Base-by-base conservation (phyloP, 768 basidiomycete species). In the Amanita thiersii region DNA sequence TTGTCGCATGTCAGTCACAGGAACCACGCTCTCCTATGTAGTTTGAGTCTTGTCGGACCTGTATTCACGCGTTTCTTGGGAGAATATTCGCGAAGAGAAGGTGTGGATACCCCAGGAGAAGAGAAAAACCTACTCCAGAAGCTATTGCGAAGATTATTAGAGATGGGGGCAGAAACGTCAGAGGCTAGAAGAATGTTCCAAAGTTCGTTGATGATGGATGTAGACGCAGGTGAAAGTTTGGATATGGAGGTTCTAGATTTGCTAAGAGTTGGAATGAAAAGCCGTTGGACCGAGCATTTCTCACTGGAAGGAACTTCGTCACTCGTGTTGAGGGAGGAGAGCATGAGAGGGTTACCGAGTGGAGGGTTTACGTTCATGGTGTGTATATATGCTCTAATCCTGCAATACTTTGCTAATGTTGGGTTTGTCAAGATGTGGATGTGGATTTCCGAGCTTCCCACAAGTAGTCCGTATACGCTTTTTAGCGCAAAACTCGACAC, bases 211-310 rank as follows among this genome's bases (percentile, higher is more conserved):
- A 68, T 55, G 32, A 58, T 61, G 2, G 64, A 74, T 38, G 64
- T 63, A 4, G 62, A 57, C 29, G 63, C 59, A 1, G 68, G 74
- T 40, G 69, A 70, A 10, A 65, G 61, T 0, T 55, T 87, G 18
- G 77, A 87, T 47, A 54, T 61, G 4, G 83, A 85, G 35, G 68
- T 86, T 25, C 56, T 89, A 33, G 86, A 86, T 32, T 59, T 87
- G 19, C 68, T 90, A 40, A 74, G 82, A 5, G 69, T 72, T 34
- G 78, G 76, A 2, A 79, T 86, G 69, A 81, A 76, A 56, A 77
- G 78, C 28, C 71, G 77, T 24, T 90, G 87, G 88, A 77, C 83
- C 0, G 74, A 79, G 43, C 87, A 90, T 54, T 73, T 91, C 46
- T 83, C 77, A 2, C 61, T 89, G 50, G 77, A 79, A 53, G 69